phyloP scores from a whole-genome alignment of 2,329 filamentous ascomycete genomes.

The Nemania sp. region DNA sequence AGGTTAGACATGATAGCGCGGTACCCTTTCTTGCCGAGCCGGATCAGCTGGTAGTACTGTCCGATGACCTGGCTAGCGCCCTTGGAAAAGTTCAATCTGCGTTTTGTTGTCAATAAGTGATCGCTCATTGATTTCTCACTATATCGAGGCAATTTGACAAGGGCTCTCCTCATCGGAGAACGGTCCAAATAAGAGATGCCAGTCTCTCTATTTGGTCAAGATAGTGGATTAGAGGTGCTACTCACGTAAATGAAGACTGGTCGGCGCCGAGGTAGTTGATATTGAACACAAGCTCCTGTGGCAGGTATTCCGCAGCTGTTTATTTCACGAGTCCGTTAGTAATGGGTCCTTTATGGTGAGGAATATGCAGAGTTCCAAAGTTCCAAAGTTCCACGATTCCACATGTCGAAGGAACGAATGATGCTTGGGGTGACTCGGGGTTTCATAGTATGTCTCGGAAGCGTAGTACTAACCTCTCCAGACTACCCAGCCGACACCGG shows the following conservation, averaged over 20 bases:
- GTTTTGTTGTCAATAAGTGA: background rate
- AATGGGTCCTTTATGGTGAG: background rate
- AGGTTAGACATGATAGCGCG: constrained; percentile 92
- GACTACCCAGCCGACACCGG: constrained; percentile 91
- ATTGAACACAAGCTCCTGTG: constrained; percentile 94
- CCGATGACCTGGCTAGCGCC: constrained; percentile 93
- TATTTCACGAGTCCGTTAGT: background rate
- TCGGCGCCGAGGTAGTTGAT: constrained; percentile 98
- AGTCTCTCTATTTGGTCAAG: too few species aligned
- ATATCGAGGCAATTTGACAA: too few species aligned
- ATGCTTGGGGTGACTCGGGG: too few species aligned
- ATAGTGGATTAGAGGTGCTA: background rate
- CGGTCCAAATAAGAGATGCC: background rate
- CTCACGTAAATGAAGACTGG: constrained; percentile 82
- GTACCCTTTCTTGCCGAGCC: constrained; percentile 90
- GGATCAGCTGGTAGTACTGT: constrained; percentile 97
- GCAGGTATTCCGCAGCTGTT: constrained; percentile 71
- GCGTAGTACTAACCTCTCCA: constrained; percentile 63
- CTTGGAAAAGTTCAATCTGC: constrained; percentile 85
- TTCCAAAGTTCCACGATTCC: too few species aligned
- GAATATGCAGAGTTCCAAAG: background rate
- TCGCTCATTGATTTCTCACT: too few species aligned
- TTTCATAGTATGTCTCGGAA: too few species aligned
- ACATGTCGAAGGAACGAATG: background rate
- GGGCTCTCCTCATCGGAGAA: too few species aligned